Evolutionary conservation across 164 flowering plant species (phyloP), one percentile per base, ranked within the genome.

Genomic region (Cinnamomum micranthum): DNA sequence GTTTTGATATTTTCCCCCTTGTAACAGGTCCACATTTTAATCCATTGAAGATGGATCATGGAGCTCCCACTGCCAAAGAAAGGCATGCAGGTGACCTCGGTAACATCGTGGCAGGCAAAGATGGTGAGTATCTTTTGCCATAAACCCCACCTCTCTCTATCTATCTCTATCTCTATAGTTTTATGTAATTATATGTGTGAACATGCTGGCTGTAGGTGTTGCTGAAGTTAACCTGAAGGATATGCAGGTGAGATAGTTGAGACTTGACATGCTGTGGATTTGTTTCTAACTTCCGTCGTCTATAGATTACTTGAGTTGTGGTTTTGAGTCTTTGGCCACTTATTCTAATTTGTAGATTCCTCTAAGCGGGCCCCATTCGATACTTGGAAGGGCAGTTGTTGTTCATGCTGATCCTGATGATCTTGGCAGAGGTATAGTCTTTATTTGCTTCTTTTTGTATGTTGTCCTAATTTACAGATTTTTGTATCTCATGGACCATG

Each of bases 341-440:
- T 17, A 19, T 70, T 70, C 6, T 63, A 71, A 65, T 58, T 77
- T 72, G 55, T 75, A 94, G 97, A 91, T 94, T 81, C 89, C 93
- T 2, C 76, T 94, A 15, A 91, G 75, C 74, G 98, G 98, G 63
- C 85, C 75, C 68, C 84, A 94, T 80, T 94, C 95, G 15, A 91
- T 94, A 69, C 80, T 92, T 55, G 98, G 98, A 69, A 88, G 98
- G 80, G 98, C 98, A 66, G 94, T 92, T 71, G 97, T 94, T 76
- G 93, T 94, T 74, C 97, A 94, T 83, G 98, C 98, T 79, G 95
- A 91, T 84, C 90, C 87, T 25, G 98, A 94, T 82, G 98, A 94
- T 84, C 95, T 92, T 78, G 97, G 98, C 67, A 85, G 77, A 89
- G 98, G 98, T 92, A 79, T 74, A 75, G 13, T 51, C 41, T 41